Evolutionary conservation across 2,329 filamentous ascomycete genomes (phyloP), one percentile per base, ranked within the genome.

Genomic region (Incumbomyces delicatus): DNA sequence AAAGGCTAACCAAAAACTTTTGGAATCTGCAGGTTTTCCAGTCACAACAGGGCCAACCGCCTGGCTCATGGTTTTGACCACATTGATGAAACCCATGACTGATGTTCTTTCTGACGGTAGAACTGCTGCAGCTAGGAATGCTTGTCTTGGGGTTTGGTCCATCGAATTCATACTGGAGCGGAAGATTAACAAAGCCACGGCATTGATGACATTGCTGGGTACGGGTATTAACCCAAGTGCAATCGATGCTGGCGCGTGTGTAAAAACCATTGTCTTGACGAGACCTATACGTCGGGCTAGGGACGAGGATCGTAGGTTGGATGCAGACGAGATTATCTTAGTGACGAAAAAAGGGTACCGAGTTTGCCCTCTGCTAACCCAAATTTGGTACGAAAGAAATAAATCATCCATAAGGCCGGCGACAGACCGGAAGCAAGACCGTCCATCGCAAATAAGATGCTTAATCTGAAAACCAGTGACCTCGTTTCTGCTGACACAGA

Each of bases 211-310:
- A 2, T 70, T 67, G 16, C 66, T 61, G 0, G 80, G 78, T 1
- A 81, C 56, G 0, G 79, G 76, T 17, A 87, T 77, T 16, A 86
- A 62, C 12, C 76, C 68, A 1, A 86, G 71, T 53, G 80, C 81
- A 20, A 86, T 63, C 6, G 82, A 71, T 0, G 81, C 84, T 0
- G 83, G 83, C 0, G 87, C 67, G 55, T 87, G 82, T 0, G 82
- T 85, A 57, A 85, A 83, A 7, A 84, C 81, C 83, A 87, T 87
- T 1, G 82, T 85, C 69, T 69, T 69, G 30, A 78, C 68, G 34
- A 73, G 67, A 13, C 75, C 73, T 39, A 78, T 68, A 48, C 81
- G 77, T 53, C 80, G 80, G 37, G 86, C 74, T 31, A 87, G 76
- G 5, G 81, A 80, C 66, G 55, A 79, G 66, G 63, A 79, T 66